These are phyloP conservation scores for Leptographium procerum DNA, from an alignment of 2,329 filamentous ascomycete genomes.

Conservation along the genomic window DNA sequence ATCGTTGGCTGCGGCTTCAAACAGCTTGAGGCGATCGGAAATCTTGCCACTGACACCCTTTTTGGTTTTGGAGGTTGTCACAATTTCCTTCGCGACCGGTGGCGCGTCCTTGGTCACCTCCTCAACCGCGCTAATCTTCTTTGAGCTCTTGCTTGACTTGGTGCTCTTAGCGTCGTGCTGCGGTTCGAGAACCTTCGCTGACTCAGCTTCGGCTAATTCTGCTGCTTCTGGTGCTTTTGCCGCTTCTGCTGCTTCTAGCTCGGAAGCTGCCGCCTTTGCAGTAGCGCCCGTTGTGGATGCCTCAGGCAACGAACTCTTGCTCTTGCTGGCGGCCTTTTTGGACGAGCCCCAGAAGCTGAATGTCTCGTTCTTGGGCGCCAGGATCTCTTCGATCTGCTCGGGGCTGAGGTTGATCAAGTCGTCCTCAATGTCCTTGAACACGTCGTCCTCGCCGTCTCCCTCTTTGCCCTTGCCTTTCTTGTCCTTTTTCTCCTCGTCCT, in stretches of 20 bases:
- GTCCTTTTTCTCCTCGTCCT: constrained; percentile 10
- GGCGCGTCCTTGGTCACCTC: constrained; percentile 8
- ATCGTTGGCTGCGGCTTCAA: constrained; percentile 34
- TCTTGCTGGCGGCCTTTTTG: constrained; percentile 28
- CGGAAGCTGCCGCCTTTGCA: constrained; percentile 3
- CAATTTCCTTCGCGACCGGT: neutral
- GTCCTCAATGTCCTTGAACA: constrained; percentile 16
- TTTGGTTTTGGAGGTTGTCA: constrained; percentile 19
- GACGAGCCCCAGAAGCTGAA: constrained; percentile 47
- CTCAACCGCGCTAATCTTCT: constrained; percentile 22
- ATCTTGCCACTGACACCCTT: constrained; percentile 41
- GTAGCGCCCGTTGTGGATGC: neutral
- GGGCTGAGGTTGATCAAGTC: constrained; percentile 25
- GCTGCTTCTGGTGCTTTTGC: neutral
- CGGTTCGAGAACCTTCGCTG: constrained; percentile 7
- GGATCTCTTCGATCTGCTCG: constrained; percentile 32
- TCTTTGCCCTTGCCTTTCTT: constrained; percentile 14
- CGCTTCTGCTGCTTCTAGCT: neutral
- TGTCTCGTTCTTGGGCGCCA: constrained; percentile 26
- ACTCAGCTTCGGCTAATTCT: constrained; percentile 5
- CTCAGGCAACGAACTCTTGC: constrained; percentile 25
- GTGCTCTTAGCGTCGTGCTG: constrained; percentile 2
- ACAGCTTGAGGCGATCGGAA: constrained; percentile 44
- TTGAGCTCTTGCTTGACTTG: constrained; percentile 19
- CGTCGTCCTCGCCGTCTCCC: constrained; percentile 19